Conservation (phyloP, 2,329 filamentous ascomycete species). For the Microcera coccophila region DNA sequence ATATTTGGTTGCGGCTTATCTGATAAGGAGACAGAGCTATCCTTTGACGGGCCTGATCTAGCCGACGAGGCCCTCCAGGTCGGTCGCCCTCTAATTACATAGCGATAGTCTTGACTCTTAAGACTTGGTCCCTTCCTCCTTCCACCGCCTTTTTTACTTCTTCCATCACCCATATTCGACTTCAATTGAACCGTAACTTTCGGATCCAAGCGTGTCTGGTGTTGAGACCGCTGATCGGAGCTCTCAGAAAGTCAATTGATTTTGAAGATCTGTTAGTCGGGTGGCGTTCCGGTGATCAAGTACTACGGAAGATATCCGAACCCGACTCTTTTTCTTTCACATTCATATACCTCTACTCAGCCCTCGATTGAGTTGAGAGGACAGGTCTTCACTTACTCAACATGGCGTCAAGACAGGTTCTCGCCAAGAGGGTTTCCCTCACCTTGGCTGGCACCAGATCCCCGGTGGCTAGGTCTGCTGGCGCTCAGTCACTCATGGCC, state of each 20-base stretch:
- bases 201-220: not conserved
- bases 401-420: slow-evolving; percentile 28
- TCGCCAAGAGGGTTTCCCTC: slow-evolving; percentile 22
- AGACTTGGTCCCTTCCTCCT: not conserved
- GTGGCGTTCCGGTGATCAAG: not conserved
- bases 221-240: not conserved
- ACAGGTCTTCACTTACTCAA: not conserved
- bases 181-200: not conserved
- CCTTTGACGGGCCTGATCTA: not conserved
- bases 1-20: slow-evolving; percentile 14
- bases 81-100: not conserved
- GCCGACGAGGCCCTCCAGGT: not conserved
- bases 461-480: not conserved
- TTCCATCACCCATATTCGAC: not conserved
- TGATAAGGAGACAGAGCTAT: slow-evolving; percentile 9
- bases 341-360: not conserved
- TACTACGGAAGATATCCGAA: not conserved
- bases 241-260: not conserved
- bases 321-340: not conserved
- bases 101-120: not conserved
- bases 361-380: not conserved
- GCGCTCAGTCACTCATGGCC: too few species aligned
- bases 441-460: slow-evolving; percentile 4
- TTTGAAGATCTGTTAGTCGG: not conserved
- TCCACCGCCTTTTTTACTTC: not conserved